phyloP scores from a whole-genome alignment of 768 basidiomycete species.

The Amanita rubescens region DNA sequence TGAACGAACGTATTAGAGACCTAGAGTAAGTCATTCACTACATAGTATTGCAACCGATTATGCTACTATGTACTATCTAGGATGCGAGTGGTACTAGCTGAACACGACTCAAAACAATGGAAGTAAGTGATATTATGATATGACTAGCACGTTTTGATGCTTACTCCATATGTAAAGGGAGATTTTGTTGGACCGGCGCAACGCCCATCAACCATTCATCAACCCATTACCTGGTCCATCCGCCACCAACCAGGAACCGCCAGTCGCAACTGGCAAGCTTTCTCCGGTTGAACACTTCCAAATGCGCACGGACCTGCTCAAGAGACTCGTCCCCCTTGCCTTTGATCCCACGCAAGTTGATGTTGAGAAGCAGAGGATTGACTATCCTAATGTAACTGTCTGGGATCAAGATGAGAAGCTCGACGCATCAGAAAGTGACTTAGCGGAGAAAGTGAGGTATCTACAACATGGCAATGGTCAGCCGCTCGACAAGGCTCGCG shows the following conservation, averaged over 20 bases:
- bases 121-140: too few relatives aligned
- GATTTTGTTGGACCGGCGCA: not conserved
- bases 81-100: not conserved
- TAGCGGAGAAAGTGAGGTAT: not conserved
- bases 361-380: not conserved
- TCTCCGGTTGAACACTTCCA: not conserved
- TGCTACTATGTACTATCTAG: not conserved
- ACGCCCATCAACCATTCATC: not conserved
- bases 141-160: too few relatives aligned
- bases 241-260: not conserved
- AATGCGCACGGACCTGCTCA: not conserved
- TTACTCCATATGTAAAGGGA: too few relatives aligned
- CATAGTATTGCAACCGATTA: not conserved
- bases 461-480: not conserved
- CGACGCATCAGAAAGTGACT: not conserved
- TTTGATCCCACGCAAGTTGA: not conserved
- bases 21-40: not conserved
- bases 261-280: not conserved
- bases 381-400: not conserved
- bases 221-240: not conserved
- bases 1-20: not conserved
- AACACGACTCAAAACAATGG: not conserved
- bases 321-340: not conserved
- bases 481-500: not conserved
- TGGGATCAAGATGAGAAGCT: not conserved